Evolutionary conservation across 2,329 filamentous ascomycete genomes (phyloP), one percentile per base, ranked within the genome.

Genomic region (Cercospora zeina): DNA sequence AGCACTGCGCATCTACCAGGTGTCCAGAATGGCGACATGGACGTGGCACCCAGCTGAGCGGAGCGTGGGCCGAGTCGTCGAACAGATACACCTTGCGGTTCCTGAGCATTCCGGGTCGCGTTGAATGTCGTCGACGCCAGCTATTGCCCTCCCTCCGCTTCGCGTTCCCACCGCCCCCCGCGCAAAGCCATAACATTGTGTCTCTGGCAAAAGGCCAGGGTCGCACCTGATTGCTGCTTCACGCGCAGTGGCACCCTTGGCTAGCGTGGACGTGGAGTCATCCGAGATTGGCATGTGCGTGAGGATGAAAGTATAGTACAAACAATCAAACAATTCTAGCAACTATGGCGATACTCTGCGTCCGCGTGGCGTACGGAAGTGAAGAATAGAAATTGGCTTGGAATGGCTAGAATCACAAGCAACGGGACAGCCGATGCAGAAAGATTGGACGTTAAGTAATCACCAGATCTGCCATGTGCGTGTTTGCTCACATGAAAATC

Each of bases 1-100:
- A 79, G 79, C 54, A 70, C 57, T 27, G 69, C 66, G 16, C 66
- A 74, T 61, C 55, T 74, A 31, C 72, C 73, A 2, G 72, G 71
- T 10, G 54, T 36, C n/a, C 53, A 31, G 34, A 60, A 61, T 19
- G 53, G 53, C 36, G 27, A 60, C 4, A 60, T 58, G 56, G 56
- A 58, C 13, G 31, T 37, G 13, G 56, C 13, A 7, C 56, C 56
- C 11, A 39, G 11, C 19, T 58, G 56, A 58, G 14, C 34, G 30
- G 24, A 8, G 24, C 24, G 4, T 6, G n/a, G n/a, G n/a, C 21
- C 24, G n/a, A n/a, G 8, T 10, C 27, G 9, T 51, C 24, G 24
- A 45, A 45, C 19, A 45, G 39, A 45, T 16, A 21, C 16, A 11
- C 19, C 39, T 24, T 4, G 21, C 4, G 19, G 3, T 27, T 27